A percentile compares a stretch with the other conserved stretches of the same genome.
Evolutionary conservation across 2,329 filamentous ascomycete species (phyloP).

Genomic region (Didymella sp.): DNA sequence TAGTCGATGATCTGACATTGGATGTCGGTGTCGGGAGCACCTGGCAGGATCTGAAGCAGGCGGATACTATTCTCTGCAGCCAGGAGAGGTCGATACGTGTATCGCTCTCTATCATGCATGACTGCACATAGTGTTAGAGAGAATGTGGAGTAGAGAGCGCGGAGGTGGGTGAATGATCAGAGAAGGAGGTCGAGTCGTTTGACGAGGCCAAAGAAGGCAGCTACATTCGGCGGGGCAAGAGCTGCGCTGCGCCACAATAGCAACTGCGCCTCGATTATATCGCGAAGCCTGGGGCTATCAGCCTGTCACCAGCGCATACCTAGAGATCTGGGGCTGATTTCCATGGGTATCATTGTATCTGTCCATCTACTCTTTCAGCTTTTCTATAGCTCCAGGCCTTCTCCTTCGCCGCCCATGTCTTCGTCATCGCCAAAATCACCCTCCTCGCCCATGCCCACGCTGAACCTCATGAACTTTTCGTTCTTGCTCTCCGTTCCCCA

Average conservation of each 20-base stretch:
- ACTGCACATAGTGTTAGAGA: too few species aligned
- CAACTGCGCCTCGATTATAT: not conserved
- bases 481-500: conserved; percentile 70
- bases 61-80: too few species aligned
- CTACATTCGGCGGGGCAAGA: too few species aligned
- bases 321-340: not conserved
- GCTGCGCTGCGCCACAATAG: not conserved
- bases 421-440: conserved; percentile 35
- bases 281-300: not conserved
- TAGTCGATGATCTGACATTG: too few species aligned
- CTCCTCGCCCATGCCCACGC: conserved; percentile 47
- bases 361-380: not conserved
- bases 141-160: too few species aligned
- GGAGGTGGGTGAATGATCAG: too few species aligned
- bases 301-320: not conserved
- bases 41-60: too few species aligned
- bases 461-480: conserved; percentile 67
- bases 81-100: too few species aligned
- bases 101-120: too few species aligned
- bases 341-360: not conserved
- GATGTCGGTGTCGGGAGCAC: too few species aligned
- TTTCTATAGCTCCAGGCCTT: not conserved
- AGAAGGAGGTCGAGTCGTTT: too few species aligned
- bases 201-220: too few species aligned
- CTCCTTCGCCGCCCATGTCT: not conserved